Evolutionary conservation across 208 protist species (phyloP), one percentile per base, ranked within the genome.

Genomic region (Spironucleus salmonicida): DNA sequence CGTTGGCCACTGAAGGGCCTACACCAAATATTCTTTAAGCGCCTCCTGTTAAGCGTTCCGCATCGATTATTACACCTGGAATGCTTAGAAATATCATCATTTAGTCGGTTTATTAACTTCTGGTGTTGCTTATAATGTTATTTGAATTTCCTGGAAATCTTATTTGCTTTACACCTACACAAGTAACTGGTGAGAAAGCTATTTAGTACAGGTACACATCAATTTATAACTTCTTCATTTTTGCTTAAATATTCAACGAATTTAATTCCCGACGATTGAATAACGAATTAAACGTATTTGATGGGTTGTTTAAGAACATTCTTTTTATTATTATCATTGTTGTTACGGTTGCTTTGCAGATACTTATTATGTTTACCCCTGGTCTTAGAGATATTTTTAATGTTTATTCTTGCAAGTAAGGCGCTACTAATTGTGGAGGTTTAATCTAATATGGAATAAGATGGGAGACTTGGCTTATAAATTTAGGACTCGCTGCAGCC

Each of bases 1-100:
- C 94, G 32, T 83, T 98, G 0, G 93, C 89, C 38, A 97, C 93
- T 34, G 92, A 97, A 86, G 80, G 87, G 74, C 95, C 95, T 13
- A 29, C 41, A 1, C 40, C 75, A 0, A 58, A 53, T 2, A 32
- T 82, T 1, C 62, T 82, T 15, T 11, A 82, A 0, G 1, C 59
- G 15, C 41, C 64, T 19, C 79, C 79, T 42, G 45, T 62, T 59
- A 49, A 69, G 1, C 53, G 66, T 32, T 58, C 34, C 39, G 38
- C 62, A 26, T 39, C 49, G 2, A 34, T 82, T 23, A 68, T 82
- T 34, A 34, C 75, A 13, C 45, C 41, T 32, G 42, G 30, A 13
- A 81, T 81, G 79, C 41, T 45, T 27, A 69, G 68, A 42, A 78
- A 76, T 30, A 78, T 81, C 38, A 27, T 76, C 23, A n/a, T 42